Conservation (phyloP, 192 early-diverging fungal species). For the Coemansia sp. region DNA sequence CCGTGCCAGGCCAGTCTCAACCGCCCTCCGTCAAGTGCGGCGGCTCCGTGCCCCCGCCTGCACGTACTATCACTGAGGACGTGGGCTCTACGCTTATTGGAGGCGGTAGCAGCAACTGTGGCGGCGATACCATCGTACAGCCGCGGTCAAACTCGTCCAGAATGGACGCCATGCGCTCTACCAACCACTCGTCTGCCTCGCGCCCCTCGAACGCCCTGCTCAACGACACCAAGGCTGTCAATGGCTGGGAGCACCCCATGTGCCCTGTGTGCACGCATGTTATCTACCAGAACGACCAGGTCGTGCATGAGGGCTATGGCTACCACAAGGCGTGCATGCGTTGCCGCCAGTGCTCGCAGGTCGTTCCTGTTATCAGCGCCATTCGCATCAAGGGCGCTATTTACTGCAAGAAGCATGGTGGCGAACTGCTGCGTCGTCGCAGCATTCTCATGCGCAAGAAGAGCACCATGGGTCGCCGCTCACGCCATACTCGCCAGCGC, state of each 20-base stretch:
- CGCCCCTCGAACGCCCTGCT: slow-evolving; percentile 46
- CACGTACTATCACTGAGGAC: background rate
- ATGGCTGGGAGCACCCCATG: slow-evolving; percentile 55
- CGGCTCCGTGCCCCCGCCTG: background rate
- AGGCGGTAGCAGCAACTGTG: slow-evolving; percentile 18
- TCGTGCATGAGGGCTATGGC: slow-evolving; percentile 51
- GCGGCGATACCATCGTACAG: background rate
- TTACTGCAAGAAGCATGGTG: slow-evolving; percentile 56
- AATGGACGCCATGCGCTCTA: slow-evolving; percentile 14
- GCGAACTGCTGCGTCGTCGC: slow-evolving; percentile 51
- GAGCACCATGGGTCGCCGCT: slow-evolving; percentile 53
- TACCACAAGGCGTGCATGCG: slow-evolving; percentile 58
- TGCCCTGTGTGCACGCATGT: slow-evolving; percentile 48
- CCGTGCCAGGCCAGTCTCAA: slow-evolving; percentile 1
- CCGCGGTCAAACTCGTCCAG: slow-evolving; percentile 10
- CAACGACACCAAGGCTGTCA: slow-evolving; percentile 47
- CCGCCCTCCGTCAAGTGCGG: slow-evolving; percentile 11
- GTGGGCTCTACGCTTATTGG: slow-evolving; percentile 33
- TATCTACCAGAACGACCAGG: slow-evolving; percentile 53
- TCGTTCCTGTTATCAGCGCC: slow-evolving; percentile 28
- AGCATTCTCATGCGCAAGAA: slow-evolving; percentile 58
- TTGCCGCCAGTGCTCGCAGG: slow-evolving; percentile 51
- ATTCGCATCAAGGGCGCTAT: slow-evolving; percentile 52
- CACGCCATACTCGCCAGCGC: slow-evolving; percentile 38
- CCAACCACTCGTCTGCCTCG: slow-evolving; percentile 34